Base-by-base conservation (phyloP, 768 basidiomycete species). In the Mycena floridula region DNA sequence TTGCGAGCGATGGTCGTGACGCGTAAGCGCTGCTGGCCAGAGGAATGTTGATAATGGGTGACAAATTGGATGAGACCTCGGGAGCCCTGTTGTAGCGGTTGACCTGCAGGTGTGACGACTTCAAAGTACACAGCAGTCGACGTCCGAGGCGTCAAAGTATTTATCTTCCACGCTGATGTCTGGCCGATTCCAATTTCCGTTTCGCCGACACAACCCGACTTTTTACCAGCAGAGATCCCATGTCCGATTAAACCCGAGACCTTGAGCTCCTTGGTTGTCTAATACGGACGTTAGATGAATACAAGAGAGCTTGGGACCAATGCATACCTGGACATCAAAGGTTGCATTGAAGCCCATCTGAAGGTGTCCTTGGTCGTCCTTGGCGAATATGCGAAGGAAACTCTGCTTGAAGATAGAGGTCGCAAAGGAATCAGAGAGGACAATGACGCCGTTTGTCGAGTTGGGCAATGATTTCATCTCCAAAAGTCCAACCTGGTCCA, bases 341-440 rank as follows among this genome's bases (percentile, higher is more conserved):
- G 93, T 98, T 8, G 93, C 96, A 55, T 98, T 99, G 71, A 98
- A 98, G 44, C 95, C 96, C 94, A 98, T 97, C 57, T 87, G 81
- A 22, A 98, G 73, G 51, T 88, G 76, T 1, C 94, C 95, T 50
- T 95, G 81, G 15, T 88, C 89, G 52, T 95, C 95, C 62, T 96
- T 97, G 58, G 74, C 81, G 64, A 99, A 92, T 32, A 95, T 70
- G 32, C 93, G 81, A 32, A 96, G 75, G 82, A 96, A 97, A 55
- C 85, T 89, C 64, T 97, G 95, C 70, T 98, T 98, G 81, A 98
- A 98, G 60, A 98, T 96, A 21, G 92, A 92, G 8, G 95, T 98
- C 9, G 89, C 83, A 62, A 98, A 99, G 0, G 93, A 94, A 59
- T 99, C 96, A 28, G 95, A 92, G 26, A 98, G 75, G 21, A 98